These are phyloP conservation scores for Coccinonectria pachysandricola DNA, from an alignment of 2,329 filamentous ascomycete species.

Conservation along the genomic window DNA sequence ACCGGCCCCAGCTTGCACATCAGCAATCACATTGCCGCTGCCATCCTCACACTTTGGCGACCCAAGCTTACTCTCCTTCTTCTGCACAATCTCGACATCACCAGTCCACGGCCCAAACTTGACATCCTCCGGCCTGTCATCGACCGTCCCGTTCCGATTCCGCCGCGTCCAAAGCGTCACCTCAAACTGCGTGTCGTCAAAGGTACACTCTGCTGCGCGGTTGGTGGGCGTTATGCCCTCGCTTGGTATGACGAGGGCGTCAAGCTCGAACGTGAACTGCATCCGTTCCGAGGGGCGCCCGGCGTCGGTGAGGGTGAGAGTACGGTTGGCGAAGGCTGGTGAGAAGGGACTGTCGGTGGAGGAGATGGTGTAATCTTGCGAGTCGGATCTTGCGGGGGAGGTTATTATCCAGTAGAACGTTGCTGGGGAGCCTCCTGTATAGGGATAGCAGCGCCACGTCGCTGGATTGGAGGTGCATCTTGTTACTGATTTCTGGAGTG, in stretches of 20 bases:
- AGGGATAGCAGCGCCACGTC: slow-evolving; percentile 55
- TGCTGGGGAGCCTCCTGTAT: slow-evolving; percentile 30
- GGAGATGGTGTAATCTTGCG: slow-evolving; percentile 40
- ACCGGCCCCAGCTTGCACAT: slow-evolving; percentile 25
- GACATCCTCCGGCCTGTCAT: slow-evolving; percentile 6
- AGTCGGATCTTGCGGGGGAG: slow-evolving; percentile 25
- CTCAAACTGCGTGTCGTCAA: slow-evolving; percentile 42
- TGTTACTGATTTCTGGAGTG: slow-evolving; percentile 41
- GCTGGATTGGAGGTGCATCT: slow-evolving; percentile 47
- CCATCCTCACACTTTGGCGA: slow-evolving; percentile 43
- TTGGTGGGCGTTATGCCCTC: slow-evolving; percentile 31
- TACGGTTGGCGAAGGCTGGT: slow-evolving; percentile 42
- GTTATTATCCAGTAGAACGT: slow-evolving; percentile 56
- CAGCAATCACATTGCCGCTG: slow-evolving; percentile 25
- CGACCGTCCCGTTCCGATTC: slow-evolving; percentile 13
- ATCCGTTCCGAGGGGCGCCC: slow-evolving; percentile 43
- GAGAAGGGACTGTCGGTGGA: slow-evolving; percentile 45
- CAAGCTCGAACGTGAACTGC: slow-evolving; percentile 42
- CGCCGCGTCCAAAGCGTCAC: slow-evolving; percentile 50
- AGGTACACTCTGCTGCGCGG: slow-evolving; percentile 45
- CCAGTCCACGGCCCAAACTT: slow-evolving; percentile 43
- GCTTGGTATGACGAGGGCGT: slow-evolving; percentile 42
- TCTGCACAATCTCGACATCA: slow-evolving; percentile 44
- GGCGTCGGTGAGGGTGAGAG: slow-evolving; percentile 37
- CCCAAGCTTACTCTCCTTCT: slow-evolving; percentile 27